phyloP scores from a whole-genome alignment of 306 rosid species.

The Malus sieversii region DNA sequence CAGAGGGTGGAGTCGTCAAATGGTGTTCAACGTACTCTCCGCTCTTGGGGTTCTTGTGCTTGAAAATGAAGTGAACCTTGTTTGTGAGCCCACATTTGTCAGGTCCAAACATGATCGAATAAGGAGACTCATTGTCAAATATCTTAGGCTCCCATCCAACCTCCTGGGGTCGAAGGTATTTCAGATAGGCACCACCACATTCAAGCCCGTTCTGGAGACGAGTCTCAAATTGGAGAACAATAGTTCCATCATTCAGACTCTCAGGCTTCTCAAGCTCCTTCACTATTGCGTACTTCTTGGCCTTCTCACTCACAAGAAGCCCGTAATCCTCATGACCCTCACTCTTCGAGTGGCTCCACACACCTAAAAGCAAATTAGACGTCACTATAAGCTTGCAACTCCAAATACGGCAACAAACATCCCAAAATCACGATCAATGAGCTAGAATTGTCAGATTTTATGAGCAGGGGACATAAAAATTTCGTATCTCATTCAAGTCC shows the following conservation, averaged over 20 bases:
- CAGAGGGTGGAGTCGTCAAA: conserved; percentile 77
- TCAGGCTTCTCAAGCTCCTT: conserved; percentile 59
- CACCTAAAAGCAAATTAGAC: conserved; percentile 41
- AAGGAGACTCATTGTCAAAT: conserved; percentile 76
- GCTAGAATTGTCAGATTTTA: background rate
- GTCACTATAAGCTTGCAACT: background rate
- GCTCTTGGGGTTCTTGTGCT: conserved; percentile 86
- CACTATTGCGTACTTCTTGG: conserved; percentile 83
- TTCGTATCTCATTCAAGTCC: background rate
- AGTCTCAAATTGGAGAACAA: conserved; percentile 83
- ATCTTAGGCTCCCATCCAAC: conserved; percentile 81
- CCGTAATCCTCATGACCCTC: conserved; percentile 93
- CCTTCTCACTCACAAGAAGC: conserved; percentile 83
- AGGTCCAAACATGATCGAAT: conserved; percentile 93
- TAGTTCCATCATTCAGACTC: conserved; percentile 59
- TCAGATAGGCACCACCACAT: conserved; percentile 98
- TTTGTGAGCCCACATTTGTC: conserved; percentile 94
- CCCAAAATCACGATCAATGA: too few species aligned
- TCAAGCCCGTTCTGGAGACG: conserved; percentile 93
- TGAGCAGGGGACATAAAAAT: background rate
- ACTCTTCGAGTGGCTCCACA: conserved; percentile 85
- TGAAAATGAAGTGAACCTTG: conserved; percentile 92
- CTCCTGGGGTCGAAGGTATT: conserved; percentile 81
- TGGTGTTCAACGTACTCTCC: conserved; percentile 89
- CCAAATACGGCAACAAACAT: background rate